Conservation (phyloP, 805 yeast species). For the Blastobotrys chiropterorum region DNA sequence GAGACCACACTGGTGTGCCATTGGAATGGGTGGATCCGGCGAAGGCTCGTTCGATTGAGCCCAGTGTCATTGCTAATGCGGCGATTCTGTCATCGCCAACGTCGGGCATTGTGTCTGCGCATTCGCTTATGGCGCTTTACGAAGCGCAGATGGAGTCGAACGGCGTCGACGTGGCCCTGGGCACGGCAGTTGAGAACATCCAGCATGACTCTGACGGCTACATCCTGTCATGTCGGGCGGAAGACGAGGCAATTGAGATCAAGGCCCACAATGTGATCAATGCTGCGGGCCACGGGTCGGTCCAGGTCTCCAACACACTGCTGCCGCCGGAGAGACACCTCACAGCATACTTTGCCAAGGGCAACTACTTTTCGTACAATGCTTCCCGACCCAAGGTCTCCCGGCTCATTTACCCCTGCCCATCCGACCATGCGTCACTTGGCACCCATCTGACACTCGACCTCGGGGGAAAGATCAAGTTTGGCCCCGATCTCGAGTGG, state of each 20-base stretch:
- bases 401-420: conserved; percentile 71
- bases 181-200: conserved; percentile 49
- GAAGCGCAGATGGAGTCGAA: conserved; percentile 48
- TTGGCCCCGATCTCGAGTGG: conserved; percentile 92
- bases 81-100: conserved; percentile 70
- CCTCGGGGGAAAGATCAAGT: conserved; percentile 68
- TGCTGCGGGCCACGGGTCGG: conserved; percentile 76
- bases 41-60: conserved; percentile 48
- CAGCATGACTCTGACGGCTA: conserved; percentile 21
- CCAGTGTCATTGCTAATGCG: conserved; percentile 54
- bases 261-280: conserved; percentile 58
- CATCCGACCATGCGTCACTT: conserved; percentile 63
- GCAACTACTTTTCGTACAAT: conserved; percentile 65
- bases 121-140: conserved; percentile 59
- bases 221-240: conserved; percentile 13
- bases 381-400: conserved; percentile 43
- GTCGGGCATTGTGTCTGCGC: conserved; percentile 82
- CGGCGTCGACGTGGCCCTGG: conserved; percentile 60
- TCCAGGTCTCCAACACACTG: conserved; percentile 60
- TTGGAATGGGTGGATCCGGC: conserved; percentile 47
- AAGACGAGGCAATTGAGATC: conserved; percentile 20
- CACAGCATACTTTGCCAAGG: conserved; percentile 69
- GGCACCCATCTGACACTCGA: conserved; percentile 88
- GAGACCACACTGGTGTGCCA: conserved; percentile 45
- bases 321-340: conserved; percentile 57